phyloP scores from a whole-genome alignment of 2,329 filamentous ascomycete genomes.

The Alternaria sp. region DNA sequence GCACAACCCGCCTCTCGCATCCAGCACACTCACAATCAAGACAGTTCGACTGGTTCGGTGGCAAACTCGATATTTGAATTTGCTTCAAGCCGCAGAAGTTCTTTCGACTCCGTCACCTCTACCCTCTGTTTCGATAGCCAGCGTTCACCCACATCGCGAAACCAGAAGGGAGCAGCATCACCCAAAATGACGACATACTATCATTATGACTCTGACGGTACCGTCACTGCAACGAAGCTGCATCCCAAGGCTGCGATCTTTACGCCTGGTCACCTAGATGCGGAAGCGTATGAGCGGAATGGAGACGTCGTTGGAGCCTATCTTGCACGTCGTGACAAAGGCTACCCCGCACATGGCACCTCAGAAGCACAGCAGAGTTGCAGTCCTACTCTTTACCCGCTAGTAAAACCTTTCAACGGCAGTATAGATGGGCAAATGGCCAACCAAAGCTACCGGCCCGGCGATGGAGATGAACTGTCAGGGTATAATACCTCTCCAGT shows the following conservation, averaged over 20 bases:
- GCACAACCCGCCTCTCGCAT: background rate
- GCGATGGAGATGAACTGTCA: constrained; percentile 1
- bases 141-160: background rate
- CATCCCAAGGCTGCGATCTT: background rate
- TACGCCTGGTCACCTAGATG: background rate
- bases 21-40: background rate
- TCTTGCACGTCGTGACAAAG: constrained; percentile 4
- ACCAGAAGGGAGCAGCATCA: background rate
- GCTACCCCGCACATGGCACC: background rate
- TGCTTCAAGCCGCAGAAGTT: background rate
- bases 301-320: constrained; percentile 19
- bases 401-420: background rate
- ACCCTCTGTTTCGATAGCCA: background rate
- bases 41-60: background rate
- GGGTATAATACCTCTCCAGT: background rate
- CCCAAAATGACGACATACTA: constrained; percentile 13
- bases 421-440: background rate
- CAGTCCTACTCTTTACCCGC: background rate
- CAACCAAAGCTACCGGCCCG: background rate
- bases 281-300: background rate
- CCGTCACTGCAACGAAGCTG: background rate
- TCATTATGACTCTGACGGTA: constrained; percentile 2
- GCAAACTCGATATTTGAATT: background rate
- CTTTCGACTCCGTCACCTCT: background rate
- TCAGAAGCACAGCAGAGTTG: background rate